Evolutionary conservation across 2,329 filamentous ascomycete genomes (phyloP).

Genomic region (Trichoderma hamatum): DNA sequence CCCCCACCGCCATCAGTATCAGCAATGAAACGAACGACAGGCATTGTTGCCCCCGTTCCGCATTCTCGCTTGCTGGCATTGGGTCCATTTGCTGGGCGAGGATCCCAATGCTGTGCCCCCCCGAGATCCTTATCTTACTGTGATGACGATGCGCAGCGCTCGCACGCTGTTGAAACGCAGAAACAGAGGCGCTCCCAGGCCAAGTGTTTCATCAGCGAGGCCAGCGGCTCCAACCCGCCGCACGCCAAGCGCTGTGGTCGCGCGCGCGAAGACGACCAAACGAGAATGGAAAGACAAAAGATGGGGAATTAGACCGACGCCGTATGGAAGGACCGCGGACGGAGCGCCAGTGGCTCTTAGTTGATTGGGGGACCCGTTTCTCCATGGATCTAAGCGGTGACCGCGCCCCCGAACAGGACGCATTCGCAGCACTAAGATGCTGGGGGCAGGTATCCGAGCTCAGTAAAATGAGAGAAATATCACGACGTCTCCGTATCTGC

Average conservation of each 20-base stretch:
- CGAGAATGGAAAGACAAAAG: not conserved
- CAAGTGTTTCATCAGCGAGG: slow-evolving; percentile 7
- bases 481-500: slow-evolving; percentile 12
- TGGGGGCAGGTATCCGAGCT: slow-evolving; percentile 22
- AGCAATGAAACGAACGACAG: slow-evolving; percentile 19
- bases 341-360: slow-evolving; percentile 4
- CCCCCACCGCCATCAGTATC: not conserved
- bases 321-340: not conserved
- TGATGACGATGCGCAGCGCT: slow-evolving; percentile 7
- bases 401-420: not conserved
- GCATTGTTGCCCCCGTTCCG: slow-evolving; percentile 15
- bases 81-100: slow-evolving; percentile 14
- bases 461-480: slow-evolving; percentile 24
- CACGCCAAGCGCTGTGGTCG: not conserved
- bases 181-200: not conserved
- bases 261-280: slow-evolving; percentile 11
- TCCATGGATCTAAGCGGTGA: slow-evolving; percentile 21
- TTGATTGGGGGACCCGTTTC: not conserved
- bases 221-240: not conserved
- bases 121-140: slow-evolving; percentile 6
- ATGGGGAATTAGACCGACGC: slow-evolving; percentile 2
- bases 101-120: slow-evolving; percentile 18
- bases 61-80: slow-evolving; percentile 12
- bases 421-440: slow-evolving; percentile 1
- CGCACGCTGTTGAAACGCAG: slow-evolving; percentile 6